Percentiles rank a stretch among this genome's conserved stretches.
These are phyloP conservation scores for Biscutella auriculata DNA, from an alignment of 441 rosid genomes.

Conservation along the genomic window DNA sequence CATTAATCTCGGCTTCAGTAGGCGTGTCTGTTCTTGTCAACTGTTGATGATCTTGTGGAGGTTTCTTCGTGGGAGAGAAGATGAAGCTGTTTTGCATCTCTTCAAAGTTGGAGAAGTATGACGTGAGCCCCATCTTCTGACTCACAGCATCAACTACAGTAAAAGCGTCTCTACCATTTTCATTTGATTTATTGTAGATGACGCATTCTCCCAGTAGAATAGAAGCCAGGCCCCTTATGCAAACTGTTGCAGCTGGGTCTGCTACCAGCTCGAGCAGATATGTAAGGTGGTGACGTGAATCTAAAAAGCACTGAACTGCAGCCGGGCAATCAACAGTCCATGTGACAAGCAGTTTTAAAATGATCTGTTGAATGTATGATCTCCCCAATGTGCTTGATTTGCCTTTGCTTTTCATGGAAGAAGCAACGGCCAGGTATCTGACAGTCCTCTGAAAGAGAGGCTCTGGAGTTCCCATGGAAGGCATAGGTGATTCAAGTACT, in stretches of 20 bases:
- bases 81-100: constrained; percentile 72
- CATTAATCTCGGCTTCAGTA: constrained; percentile 73
- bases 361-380: constrained; percentile 56
- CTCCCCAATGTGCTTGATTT: constrained; percentile 35
- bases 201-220: constrained; percentile 77
- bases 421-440: constrained; percentile 78
- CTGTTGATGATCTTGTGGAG: constrained; percentile 41
- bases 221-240: constrained; percentile 70
- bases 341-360: constrained; percentile 76
- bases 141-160: constrained; percentile 71
- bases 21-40: constrained; percentile 75
- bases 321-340: constrained; percentile 77
- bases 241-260: constrained; percentile 52
- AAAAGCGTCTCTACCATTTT: constrained; percentile 68
- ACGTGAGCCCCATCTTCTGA: constrained; percentile 81
- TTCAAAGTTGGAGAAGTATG: constrained; percentile 69
- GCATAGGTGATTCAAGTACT: constrained; percentile 64
- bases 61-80: constrained; percentile 50
- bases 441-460: constrained; percentile 82
- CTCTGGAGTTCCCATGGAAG: constrained; percentile 79
- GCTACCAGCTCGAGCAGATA: constrained; percentile 73
- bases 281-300: constrained; percentile 77
- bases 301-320: constrained; percentile 85
- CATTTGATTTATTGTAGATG: constrained; percentile 61
- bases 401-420: constrained; percentile 68